These are phyloP conservation scores for Wickerhamiella cacticola DNA, from an alignment of 805 yeast genomes.

Conservation along the genomic window DNA sequence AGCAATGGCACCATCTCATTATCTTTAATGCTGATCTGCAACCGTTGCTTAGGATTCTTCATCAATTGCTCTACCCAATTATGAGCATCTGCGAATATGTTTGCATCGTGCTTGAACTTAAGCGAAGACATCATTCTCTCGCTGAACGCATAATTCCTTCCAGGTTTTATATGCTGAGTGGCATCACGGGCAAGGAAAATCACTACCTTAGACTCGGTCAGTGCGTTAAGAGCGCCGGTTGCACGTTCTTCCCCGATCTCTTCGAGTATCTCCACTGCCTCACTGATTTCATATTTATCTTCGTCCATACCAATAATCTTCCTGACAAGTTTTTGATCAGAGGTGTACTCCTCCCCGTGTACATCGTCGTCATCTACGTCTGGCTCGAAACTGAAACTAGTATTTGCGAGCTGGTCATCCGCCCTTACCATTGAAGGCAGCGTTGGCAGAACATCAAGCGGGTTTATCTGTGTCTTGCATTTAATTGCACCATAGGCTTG, in stretches of 20 bases:
- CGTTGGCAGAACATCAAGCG: constrained; percentile 35
- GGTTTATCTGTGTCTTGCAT: constrained; percentile 24
- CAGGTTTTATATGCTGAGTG: constrained; percentile 29
- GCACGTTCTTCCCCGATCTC: constrained; percentile 37
- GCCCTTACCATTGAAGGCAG: constrained; percentile 60
- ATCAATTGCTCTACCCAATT: constrained; percentile 36
- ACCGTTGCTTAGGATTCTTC: constrained; percentile 28
- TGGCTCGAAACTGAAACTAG: constrained; percentile 31
- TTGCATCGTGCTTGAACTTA: constrained; percentile 28
- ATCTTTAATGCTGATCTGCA: constrained; percentile 45
- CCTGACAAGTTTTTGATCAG: constrained; percentile 18
- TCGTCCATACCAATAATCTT: constrained; percentile 49
- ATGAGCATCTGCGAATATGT: constrained; percentile 36
- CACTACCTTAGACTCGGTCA: constrained; percentile 37
- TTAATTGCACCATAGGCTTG: constrained; percentile 31
- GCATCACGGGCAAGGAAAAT: constrained; percentile 28
- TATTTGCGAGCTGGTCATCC: constrained; percentile 40
- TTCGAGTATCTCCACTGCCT: constrained; percentile 38
- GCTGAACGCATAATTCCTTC: constrained; percentile 43
- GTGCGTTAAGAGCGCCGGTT: constrained; percentile 38
- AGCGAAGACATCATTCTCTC: constrained; percentile 39
- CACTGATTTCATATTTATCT: constrained; percentile 35
- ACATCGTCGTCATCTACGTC: neutral
- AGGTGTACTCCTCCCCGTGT: constrained; percentile 22
- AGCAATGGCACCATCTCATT: constrained; percentile 52